Evolutionary conservation across 1,284 basidiomycete genomes (phyloP).

Genomic region (Cryptococcus depauperatus): DNA sequence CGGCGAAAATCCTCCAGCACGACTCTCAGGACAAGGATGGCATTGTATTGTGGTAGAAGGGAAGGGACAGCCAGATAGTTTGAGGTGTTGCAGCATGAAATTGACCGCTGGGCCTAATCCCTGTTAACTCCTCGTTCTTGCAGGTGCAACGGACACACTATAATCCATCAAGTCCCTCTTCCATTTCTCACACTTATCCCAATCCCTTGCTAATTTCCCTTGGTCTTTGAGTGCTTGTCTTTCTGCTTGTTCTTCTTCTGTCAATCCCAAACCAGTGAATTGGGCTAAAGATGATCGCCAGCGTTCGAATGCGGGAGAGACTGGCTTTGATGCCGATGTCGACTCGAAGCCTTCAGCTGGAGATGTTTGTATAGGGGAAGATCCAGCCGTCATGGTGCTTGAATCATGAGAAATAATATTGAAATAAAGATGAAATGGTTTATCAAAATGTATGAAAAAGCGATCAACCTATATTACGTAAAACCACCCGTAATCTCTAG

Average conservation of each 20-base stretch:
- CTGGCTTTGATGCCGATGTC: constrained; percentile 2
- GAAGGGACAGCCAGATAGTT: constrained; percentile 59
- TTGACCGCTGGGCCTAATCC: constrained; percentile 66
- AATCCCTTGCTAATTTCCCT: constrained; percentile 39
- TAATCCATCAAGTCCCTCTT: constrained; percentile 45
- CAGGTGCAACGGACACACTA: constrained; percentile 38
- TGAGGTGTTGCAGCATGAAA: constrained; percentile 81
- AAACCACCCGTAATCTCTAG: no score
- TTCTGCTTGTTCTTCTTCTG: constrained; percentile 32
- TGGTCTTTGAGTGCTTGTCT: constrained; percentile 20
- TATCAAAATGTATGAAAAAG: no score
- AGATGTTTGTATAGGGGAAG: no score
- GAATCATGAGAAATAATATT: no score
- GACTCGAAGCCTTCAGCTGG: no score
- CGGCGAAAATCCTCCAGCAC: constrained; percentile 74
- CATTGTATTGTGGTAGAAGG: constrained; percentile 64
- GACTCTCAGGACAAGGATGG: constrained; percentile 64
- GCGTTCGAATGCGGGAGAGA: constrained; percentile 36
- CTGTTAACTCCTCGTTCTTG: no score
- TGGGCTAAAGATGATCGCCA: constrained; percentile 42
- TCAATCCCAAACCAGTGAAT: constrained; percentile 45
- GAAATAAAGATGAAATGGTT: no score
- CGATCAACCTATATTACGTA: no score
- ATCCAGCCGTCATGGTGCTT: no score
- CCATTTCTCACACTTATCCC: constrained; percentile 48